Conservation (phyloP, 116 monocot species). For the Trichopus zeylanicus region DNA sequence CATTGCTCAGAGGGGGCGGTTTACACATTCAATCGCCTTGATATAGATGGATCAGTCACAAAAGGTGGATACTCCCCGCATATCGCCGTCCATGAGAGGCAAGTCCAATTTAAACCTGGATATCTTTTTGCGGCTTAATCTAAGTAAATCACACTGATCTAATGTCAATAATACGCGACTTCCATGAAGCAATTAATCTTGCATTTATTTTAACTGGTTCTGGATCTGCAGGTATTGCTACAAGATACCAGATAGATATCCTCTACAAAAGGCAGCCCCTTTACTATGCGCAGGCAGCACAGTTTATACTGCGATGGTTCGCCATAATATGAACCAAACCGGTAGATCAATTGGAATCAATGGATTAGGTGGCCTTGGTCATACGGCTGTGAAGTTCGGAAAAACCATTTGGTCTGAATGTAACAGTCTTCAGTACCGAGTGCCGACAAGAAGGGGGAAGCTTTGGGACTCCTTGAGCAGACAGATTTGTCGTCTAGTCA, state of each 20-base stretch:
- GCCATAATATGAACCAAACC: slow-evolving; percentile 80
- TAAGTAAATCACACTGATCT: too few species aligned
- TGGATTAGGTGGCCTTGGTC: slow-evolving; percentile 82
- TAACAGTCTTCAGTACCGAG: slow-evolving; percentile 83
- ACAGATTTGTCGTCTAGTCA: slow-evolving; percentile 74
- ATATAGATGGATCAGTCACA: slow-evolving; percentile 73
- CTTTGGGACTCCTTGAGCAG: slow-evolving; percentile 66
- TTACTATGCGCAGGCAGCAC: slow-evolving; percentile 84
- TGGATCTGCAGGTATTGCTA: slow-evolving; percentile 55
- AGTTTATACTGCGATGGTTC: slow-evolving; percentile 81
- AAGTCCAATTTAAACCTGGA: slow-evolving; percentile 14
- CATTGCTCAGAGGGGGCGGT: slow-evolving; percentile 31
- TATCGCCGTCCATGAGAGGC: slow-evolving; percentile 81
- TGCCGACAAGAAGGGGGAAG: slow-evolving; percentile 64
- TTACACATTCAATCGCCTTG: slow-evolving; percentile 50
- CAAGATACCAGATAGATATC: slow-evolving; percentile 75
- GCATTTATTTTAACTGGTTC: not conserved
- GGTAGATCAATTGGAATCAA: slow-evolving; percentile 87
- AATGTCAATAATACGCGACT: too few species aligned
- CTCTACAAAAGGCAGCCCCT: slow-evolving; percentile 38
- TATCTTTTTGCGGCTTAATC: not conserved
- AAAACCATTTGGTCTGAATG: slow-evolving; percentile 88
- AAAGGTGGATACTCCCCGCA: slow-evolving; percentile 80
- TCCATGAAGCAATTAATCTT: not conserved
- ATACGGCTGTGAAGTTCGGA: slow-evolving; percentile 92